Evolutionary conservation across 768 basidiomycete genomes (phyloP).

Genomic region (Serendipita vermifera): DNA sequence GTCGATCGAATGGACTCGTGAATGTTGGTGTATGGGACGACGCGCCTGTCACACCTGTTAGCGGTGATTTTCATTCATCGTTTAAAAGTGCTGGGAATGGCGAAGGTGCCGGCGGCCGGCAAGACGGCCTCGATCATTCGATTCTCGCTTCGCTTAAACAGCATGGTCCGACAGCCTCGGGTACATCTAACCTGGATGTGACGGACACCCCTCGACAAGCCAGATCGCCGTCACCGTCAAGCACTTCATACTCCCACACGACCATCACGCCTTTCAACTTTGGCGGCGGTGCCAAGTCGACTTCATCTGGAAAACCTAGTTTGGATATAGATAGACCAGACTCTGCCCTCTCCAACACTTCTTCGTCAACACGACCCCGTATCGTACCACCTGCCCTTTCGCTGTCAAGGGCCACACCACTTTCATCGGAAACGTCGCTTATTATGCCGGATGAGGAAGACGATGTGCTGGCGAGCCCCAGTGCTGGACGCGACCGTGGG

Average conservation of each 20-base stretch:
- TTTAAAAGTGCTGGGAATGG: no score
- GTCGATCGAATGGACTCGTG: not conserved
- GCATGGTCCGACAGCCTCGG: no score
- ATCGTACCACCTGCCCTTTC: not conserved
- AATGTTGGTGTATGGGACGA: slow-evolving; percentile 5
- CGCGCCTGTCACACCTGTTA: not conserved
- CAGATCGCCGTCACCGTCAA: no score
- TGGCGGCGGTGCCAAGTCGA: not conserved
- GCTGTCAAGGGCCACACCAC: not conserved
- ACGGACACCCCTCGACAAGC: no score
- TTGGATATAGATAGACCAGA: not conserved
- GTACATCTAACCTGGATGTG: no score
- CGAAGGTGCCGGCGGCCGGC: no score
- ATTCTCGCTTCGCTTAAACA: no score
- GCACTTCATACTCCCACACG: no score
- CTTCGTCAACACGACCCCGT: not conserved
- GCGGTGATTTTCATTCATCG: no score
- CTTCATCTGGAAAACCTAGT: not conserved
- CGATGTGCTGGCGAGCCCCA: not conserved
- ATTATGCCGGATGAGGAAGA: not conserved
- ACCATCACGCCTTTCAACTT: not conserved
- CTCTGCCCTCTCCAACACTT: not conserved
- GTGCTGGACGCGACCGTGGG: slow-evolving; percentile 5
- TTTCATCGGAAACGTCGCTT: slow-evolving; percentile 7
- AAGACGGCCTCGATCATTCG: no score